Evolutionary conservation across 495 filamentous ascomycete species (phyloP).

Genomic region (Lasiosphaeris hirsuta): DNA sequence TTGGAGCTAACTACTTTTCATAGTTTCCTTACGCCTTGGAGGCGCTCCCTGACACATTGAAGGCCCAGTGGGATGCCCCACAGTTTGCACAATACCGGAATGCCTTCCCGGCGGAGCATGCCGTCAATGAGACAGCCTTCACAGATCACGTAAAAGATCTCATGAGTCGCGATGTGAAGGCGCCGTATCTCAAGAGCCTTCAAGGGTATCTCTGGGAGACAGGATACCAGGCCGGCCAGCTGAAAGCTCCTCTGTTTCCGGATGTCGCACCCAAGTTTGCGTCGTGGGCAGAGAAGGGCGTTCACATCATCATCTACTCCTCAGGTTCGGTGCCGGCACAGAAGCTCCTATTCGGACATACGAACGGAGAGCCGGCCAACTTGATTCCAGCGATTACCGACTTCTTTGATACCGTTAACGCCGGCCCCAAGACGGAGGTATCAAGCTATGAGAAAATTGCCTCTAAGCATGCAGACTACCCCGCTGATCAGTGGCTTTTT

Average conservation of each 20-base stretch:
- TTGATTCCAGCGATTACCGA: conserved; percentile 51
- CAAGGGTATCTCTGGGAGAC: conserved; percentile 69
- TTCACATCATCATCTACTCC: conserved; percentile 64
- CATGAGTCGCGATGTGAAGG: conserved; percentile 62
- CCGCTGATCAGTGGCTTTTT: conserved; percentile 55
- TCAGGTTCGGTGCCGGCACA: conserved; percentile 69
- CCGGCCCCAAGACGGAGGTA: conserved; percentile 61
- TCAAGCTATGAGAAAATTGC: conserved; percentile 60
- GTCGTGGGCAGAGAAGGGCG: conserved; percentile 45
- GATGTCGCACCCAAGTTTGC: conserved; percentile 59
- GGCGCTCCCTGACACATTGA: conserved; percentile 54
- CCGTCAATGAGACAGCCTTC: conserved; percentile 47
- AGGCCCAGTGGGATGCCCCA: conserved; percentile 56
- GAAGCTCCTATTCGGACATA: conserved; percentile 66
- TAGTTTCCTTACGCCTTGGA: conserved; percentile 70
- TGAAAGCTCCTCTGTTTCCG: conserved; percentile 63
- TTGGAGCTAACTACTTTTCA: conserved; percentile 2
- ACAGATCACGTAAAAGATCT: conserved; percentile 60
- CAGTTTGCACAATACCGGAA: conserved; percentile 55
- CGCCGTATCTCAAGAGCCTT: conserved; percentile 65
- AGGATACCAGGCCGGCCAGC: conserved; percentile 58
- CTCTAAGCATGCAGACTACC: conserved; percentile 37
- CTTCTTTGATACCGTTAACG: conserved; percentile 71
- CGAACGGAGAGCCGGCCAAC: conserved; percentile 54
- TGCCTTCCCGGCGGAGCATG: conserved; percentile 60